Percentiles rank a stretch among this genome's conserved stretches.
Conservation (phyloP, 2,329 filamentous ascomycete species). For the Colletotrichum tropicale region DNA sequence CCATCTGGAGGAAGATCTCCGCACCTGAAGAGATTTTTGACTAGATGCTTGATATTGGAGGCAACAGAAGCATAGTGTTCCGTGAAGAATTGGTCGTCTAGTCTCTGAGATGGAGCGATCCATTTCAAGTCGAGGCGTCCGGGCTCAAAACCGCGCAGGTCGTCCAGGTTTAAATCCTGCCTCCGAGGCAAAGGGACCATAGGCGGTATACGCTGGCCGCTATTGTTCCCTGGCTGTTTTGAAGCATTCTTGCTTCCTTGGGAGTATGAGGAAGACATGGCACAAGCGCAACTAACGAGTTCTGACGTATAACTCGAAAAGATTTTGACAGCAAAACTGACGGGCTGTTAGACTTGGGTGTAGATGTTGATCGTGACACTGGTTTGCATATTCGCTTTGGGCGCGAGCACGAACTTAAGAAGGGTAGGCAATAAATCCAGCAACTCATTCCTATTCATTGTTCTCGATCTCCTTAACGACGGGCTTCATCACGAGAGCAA, state of each 20-base stretch:
- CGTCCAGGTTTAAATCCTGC: not conserved
- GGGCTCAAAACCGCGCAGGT: not conserved
- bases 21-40: slow-evolving; percentile 21
- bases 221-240: not conserved
- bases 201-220: not conserved
- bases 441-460: not conserved
- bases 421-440: not conserved
- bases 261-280: not conserved
- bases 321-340: not conserved
- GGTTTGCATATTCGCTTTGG: not conserved
- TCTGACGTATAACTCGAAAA: not conserved
- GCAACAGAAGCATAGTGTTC: slow-evolving; percentile 18
- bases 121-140: slow-evolving; percentile 1
- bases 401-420: not conserved
- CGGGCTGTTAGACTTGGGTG: not conserved
- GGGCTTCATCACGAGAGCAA: not conserved
- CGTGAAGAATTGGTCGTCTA: slow-evolving; percentile 1
- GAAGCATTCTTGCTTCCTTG: not conserved
- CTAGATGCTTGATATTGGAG: slow-evolving; percentile 26
- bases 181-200: not conserved
- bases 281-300: not conserved
- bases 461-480: too few species aligned
- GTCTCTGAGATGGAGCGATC: not conserved
- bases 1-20: not conserved
- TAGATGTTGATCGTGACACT: not conserved